Conservation (phyloP, 2,329 filamentous ascomycete genomes). For the Pleomassaria siparia region DNA sequence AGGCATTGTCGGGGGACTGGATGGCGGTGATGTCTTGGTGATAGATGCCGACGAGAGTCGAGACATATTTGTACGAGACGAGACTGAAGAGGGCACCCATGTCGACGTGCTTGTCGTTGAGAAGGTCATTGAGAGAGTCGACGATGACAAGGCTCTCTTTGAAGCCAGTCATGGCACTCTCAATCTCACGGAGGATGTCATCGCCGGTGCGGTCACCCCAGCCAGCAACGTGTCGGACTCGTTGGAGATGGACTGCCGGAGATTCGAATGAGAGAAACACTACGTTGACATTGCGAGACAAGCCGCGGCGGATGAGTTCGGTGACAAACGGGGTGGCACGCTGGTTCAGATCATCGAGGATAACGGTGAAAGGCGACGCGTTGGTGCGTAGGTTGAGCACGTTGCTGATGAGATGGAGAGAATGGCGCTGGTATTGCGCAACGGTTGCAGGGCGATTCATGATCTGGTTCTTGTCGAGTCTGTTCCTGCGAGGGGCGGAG, state of each 20-base stretch:
- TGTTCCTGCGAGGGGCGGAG: no score
- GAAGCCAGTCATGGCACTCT: slow-evolving; percentile 19
- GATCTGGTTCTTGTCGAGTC: not conserved
- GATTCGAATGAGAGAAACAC: slow-evolving; percentile 78
- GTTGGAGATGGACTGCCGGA: slow-evolving; percentile 52
- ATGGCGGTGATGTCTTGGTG: slow-evolving; percentile 75
- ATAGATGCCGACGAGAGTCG: slow-evolving; percentile 77
- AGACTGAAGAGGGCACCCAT: slow-evolving; percentile 65
- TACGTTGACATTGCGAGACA: slow-evolving; percentile 59
- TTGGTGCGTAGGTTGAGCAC: slow-evolving; percentile 76
- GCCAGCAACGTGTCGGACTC: slow-evolving; percentile 69
- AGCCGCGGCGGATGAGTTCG: slow-evolving; percentile 73
- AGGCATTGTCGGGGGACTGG: slow-evolving; percentile 45
- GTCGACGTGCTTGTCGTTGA: slow-evolving; percentile 42
- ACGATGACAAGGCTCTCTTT: slow-evolving; percentile 66
- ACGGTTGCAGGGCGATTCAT: slow-evolving; percentile 25
- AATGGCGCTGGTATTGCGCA: slow-evolving; percentile 75
- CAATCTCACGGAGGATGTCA: slow-evolving; percentile 36
- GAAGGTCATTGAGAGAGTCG: slow-evolving; percentile 73
- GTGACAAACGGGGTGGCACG: slow-evolving; percentile 67
- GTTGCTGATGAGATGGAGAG: slow-evolving; percentile 79
- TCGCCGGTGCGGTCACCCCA: slow-evolving; percentile 64
- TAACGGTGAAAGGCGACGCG: slow-evolving; percentile 80
- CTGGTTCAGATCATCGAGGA: slow-evolving; percentile 85
- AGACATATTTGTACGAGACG: slow-evolving; percentile 66